phyloP scores from a whole-genome alignment of 2,329 filamentous ascomycete genomes.

The Bipolaris sorokiniana region DNA sequence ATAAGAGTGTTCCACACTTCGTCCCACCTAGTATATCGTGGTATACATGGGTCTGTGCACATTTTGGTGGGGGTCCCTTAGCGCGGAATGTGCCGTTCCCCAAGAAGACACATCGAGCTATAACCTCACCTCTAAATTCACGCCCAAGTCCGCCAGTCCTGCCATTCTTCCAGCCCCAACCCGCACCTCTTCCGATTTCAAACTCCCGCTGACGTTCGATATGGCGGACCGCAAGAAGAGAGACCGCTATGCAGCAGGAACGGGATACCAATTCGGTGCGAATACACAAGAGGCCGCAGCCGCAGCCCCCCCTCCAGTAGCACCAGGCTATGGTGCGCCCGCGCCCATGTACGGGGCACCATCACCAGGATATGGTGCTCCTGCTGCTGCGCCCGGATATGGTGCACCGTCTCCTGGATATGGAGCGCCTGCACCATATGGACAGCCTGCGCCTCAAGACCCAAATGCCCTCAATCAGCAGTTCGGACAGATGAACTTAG shows the following conservation, averaged over 20 bases:
- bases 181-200: slow-evolving; percentile 12
- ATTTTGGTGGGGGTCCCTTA: slow-evolving; percentile 31
- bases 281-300: slow-evolving; percentile 68
- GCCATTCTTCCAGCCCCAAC: slow-evolving; percentile 16
- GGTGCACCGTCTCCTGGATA: slow-evolving; percentile 42
- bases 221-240: slow-evolving; percentile 73
- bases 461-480: slow-evolving; percentile 73
- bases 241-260: slow-evolving; percentile 89
- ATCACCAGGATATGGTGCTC: slow-evolving; percentile 44
- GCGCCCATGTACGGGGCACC: slow-evolving; percentile 49
- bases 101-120: slow-evolving; percentile 48
- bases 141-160: slow-evolving; percentile 26
- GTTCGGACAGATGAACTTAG: slow-evolving; percentile 79
- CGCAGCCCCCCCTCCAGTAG: slow-evolving; percentile 51
- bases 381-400: slow-evolving; percentile 48
- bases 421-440: slow-evolving; percentile 29
- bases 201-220: slow-evolving; percentile 23
- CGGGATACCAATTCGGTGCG: slow-evolving; percentile 93
- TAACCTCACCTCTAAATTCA: slow-evolving; percentile 30
- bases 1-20: slow-evolving; percentile 2
- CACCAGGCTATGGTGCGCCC: slow-evolving; percentile 30
- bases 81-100: slow-evolving; percentile 39
- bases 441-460: slow-evolving; percentile 59
- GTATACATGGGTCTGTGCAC: slow-evolving; percentile 21
- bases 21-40: slow-evolving; percentile 11